Evolutionary conservation across 208 protist genomes (phyloP).

Genomic region (Trypanosoma conorhini): DNA sequence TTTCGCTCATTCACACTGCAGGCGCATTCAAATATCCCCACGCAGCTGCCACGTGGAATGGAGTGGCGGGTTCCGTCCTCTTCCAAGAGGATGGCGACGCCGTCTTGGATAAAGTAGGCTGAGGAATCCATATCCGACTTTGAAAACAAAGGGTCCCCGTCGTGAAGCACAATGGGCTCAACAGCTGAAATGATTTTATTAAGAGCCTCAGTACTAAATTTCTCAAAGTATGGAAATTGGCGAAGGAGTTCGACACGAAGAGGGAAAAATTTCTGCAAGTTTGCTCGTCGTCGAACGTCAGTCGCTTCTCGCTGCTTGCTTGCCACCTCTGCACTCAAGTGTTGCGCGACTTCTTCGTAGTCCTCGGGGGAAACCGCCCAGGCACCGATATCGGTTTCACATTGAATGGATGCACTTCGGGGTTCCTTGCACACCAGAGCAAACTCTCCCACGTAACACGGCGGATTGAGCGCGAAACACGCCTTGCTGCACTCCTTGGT

Average conservation of each 20-base stretch:
- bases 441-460: constrained; percentile 90
- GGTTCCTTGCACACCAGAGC: constrained; percentile 89
- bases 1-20: constrained; percentile 86
- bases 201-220: constrained; percentile 64
- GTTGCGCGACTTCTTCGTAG: constrained; percentile 77
- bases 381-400: constrained; percentile 81
- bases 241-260: constrained; percentile 70
- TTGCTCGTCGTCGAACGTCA: constrained; percentile 76
- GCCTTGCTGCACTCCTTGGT: constrained; percentile 76
- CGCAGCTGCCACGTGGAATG: constrained; percentile 66
- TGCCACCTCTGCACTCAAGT: constrained; percentile 70
- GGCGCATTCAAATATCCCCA: constrained; percentile 89
- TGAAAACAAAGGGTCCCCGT: constrained; percentile 71
- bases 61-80: constrained; percentile 31
- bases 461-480: constrained; percentile 66
- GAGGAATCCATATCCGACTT: constrained; percentile 69
- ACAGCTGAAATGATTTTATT: constrained; percentile 58
- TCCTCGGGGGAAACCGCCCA: constrained; percentile 80
- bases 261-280: constrained; percentile 84
- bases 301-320: constrained; percentile 86
- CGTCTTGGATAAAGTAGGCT: constrained; percentile 86
- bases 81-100: constrained; percentile 56
- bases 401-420: constrained; percentile 81
- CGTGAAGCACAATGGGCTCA: constrained; percentile 84
- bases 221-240: constrained; percentile 79